Evolutionary conservation across 2,329 filamentous ascomycete genomes (phyloP), one percentile per base, ranked within the genome.

Genomic region (Celoporthe dispersa): DNA sequence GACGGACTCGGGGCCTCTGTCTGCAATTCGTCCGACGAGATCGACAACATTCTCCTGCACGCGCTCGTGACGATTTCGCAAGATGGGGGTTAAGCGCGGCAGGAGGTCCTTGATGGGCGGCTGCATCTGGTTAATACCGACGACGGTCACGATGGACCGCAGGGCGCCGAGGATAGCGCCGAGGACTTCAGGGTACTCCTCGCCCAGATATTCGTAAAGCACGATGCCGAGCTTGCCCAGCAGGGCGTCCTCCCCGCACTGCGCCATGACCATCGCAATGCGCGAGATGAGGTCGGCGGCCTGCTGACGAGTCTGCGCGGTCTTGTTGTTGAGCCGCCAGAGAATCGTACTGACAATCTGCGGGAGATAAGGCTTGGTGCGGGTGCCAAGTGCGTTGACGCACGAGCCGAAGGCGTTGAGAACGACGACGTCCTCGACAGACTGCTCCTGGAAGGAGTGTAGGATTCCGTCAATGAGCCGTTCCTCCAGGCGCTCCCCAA

Each of bases 31-130:
- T 68, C 96, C 96, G 28, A 99, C 96, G 2, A 99, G 87, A 79
- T 99, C 96, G 76, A 99, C 98, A 0, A 96, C 98, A 81, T 99
- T 99, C 78, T 99, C 96, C 80, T 99, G 96, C 59, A 99, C 97
- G 82, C 99, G 99, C 79, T 99, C 96, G 83, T 99, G 96, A 73
- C 96, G 92, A 82, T 99, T 99, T 78, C 96, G 93, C 67, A 99
- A 87, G 79, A 99, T 99, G n/a, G 96, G 96, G 1, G 96, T 99
- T 44, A 99, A 88, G 55, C 96, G 93, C 22, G 96, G 96, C 12
- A 99, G 88, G 39, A 99, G 86, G 79, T 99, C 97, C 79, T 95
- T 95, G 84, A 99, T 98, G 2, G 96, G 95, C 19, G 96, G 96
- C 77, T 98, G 94, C 95, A 98, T 98, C 81, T 97, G 94, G 76